Evolutionary conservation across 768 basidiomycete genomes (phyloP).

Genomic region (Suillus americanus): DNA sequence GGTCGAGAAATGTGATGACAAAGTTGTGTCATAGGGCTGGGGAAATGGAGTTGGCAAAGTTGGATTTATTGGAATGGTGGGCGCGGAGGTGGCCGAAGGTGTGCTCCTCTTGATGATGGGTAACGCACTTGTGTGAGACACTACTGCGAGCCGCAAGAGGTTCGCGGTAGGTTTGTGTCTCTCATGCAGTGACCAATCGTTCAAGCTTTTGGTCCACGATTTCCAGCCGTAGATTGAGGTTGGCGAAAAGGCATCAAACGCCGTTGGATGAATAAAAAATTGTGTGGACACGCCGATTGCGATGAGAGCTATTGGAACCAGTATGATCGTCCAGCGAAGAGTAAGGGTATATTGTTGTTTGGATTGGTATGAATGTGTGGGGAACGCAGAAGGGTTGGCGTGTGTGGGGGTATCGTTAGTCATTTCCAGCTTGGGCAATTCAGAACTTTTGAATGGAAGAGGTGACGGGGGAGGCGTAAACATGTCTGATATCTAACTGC

Average conservation of each 20-base stretch:
- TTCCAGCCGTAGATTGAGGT: constrained; percentile 29
- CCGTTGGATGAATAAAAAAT: constrained; percentile 48
- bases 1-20: constrained; percentile 68
- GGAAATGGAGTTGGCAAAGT: constrained; percentile 74
- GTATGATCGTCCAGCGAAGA: constrained; percentile 49
- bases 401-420: constrained; percentile 7
- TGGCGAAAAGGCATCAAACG: constrained; percentile 41
- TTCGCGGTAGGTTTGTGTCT: constrained; percentile 32
- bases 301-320: constrained; percentile 57
- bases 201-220: constrained; percentile 25
- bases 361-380: constrained; percentile 15
- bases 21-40: constrained; percentile 64
- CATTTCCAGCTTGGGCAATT: not conserved
- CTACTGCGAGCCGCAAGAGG: constrained; percentile 2
- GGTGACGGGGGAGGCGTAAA: constrained; percentile 47
- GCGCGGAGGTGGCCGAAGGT: constrained; percentile 19
- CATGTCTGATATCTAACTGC: constrained; percentile 23
- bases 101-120: constrained; percentile 8
- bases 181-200: constrained; percentile 43
- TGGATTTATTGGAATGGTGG: constrained; percentile 36
- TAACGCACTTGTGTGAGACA: constrained; percentile 13
- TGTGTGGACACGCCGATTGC: constrained; percentile 53
- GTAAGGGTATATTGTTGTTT: constrained; percentile 39
- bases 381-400: constrained; percentile 1
- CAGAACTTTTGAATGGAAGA: constrained; percentile 18